Evolutionary conservation across 1,284 basidiomycete genomes (phyloP).

Genomic region (Tilletia setariae): DNA sequence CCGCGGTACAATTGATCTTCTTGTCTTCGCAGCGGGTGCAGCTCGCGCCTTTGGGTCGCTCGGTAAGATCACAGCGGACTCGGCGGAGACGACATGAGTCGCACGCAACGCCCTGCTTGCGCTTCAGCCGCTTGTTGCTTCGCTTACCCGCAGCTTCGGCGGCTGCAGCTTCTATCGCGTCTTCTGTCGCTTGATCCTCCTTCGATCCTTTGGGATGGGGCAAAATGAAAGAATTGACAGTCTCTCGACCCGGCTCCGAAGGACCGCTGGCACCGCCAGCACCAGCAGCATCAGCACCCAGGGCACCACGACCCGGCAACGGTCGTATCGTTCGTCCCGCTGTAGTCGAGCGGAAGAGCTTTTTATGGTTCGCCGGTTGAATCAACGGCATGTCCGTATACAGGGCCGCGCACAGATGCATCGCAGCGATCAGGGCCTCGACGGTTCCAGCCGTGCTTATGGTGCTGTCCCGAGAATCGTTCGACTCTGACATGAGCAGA

Average conservation of each 20-base stretch:
- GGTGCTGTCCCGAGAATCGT: conserved; percentile 31
- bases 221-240: conserved; percentile 7
- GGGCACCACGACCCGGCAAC: neutral
- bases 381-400: conserved; percentile 38
- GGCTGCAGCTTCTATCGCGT: neutral
- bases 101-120: conserved; percentile 52
- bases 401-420: conserved; percentile 47
- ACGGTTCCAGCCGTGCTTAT: conserved; percentile 39
- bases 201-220: conserved; percentile 12
- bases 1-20: conserved; percentile 48
- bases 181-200: conserved; percentile 3
- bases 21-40: conserved; percentile 52
- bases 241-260: neutral
- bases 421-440: conserved; percentile 40
- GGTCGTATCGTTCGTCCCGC: neutral
- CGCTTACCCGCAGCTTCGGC: conserved; percentile 23
- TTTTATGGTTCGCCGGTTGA: conserved; percentile 27
- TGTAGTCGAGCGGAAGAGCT: conserved; percentile 17
- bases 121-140: conserved; percentile 36
- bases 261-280: too few relatives aligned
- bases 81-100: conserved; percentile 50
- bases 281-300: too few relatives aligned
- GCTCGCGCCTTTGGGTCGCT: conserved; percentile 44
- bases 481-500: conserved; percentile 23
- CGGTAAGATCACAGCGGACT: conserved; percentile 48